These are phyloP conservation scores for Ceriops tagal DNA, from an alignment of 345 rosid genomes.

Conservation along the genomic window DNA sequence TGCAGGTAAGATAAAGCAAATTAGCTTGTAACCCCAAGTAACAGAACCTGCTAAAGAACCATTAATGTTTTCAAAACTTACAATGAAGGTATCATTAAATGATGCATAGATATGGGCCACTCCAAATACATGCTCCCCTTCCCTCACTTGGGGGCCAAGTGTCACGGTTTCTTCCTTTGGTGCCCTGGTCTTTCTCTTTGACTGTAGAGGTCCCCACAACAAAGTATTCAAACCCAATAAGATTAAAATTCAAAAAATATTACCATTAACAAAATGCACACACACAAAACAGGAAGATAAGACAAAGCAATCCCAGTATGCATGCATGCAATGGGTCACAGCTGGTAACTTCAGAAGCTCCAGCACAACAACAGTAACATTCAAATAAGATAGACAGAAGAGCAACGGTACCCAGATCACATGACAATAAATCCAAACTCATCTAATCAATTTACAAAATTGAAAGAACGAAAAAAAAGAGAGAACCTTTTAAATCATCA, in stretches of 20 bases:
- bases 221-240: not conserved
- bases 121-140: slow-evolving; percentile 31
- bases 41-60: not conserved
- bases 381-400: no score
- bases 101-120: slow-evolving; percentile 27
- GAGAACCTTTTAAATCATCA: no score
- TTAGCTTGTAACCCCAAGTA: not conserved
- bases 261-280: not conserved
- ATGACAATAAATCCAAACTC: no score
- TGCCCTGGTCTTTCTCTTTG: slow-evolving; percentile 26
- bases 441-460: no score
- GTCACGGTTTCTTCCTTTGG: slow-evolving; percentile 36
- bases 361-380: no score
- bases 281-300: no score
- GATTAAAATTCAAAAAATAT: not conserved
- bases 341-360: no score
- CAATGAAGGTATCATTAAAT: slow-evolving; percentile 51
- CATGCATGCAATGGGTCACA: no score
- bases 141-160: slow-evolving; percentile 30
- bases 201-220: not conserved
- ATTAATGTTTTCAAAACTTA: slow-evolving; percentile 25
- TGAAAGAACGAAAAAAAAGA: no score
- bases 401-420: no score
- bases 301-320: no score
- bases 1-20: slow-evolving; percentile 20